Evolutionary conservation across 345 rosid species (phyloP), one percentile per base, ranked within the genome.

Genomic region (Laguncularia racemosa): DNA sequence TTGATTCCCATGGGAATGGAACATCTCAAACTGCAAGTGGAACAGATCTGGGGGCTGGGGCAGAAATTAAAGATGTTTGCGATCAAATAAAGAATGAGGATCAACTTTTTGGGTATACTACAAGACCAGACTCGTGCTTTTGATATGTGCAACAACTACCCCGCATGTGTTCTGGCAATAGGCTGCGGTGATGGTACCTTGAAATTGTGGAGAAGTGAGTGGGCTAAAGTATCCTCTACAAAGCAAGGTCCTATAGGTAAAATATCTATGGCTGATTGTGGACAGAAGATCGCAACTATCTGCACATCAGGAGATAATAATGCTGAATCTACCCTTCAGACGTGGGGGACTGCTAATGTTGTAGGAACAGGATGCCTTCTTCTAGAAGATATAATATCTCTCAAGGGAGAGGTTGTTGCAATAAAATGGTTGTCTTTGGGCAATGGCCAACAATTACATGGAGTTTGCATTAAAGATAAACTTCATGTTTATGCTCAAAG

Each of bases 41-140:
- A 61, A 89, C 88, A 14, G 99, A 97, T 51, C 77, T 93, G 95
- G 97, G 99, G 16, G 96, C 86, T 72, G 99, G 97, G 53, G 77
- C 55, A 12, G 97, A 97, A 45, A 71, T 62, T 54, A 85, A 79
- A 14, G 97, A 92, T 83, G 91, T 86, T 66, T 86, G 99, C 57
- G 88, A 86, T 68, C 86, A 92, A 73, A 84, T 93, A 70, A 75
- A 72, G 50, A 91, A 93, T 65, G 97, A 89, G 72, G 99, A 93
- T 68, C 96, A 89, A 65, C 81, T 93, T 44, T 79, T 63, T 56
- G 96, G 90, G n/a, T 62, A 50, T 62, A 45, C 69, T 46, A 48
- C 66, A 71, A 48, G 70, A 71, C 46, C 63, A 59, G 60, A 73
- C 62, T 55, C 58, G 54, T 15, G 60, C 70, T 26, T 63, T 68